Evolutionary conservation across 1,139 yeast genomes (phyloP), one percentile per base, ranked within the genome.

Genomic region (Geotrichum australiense): DNA sequence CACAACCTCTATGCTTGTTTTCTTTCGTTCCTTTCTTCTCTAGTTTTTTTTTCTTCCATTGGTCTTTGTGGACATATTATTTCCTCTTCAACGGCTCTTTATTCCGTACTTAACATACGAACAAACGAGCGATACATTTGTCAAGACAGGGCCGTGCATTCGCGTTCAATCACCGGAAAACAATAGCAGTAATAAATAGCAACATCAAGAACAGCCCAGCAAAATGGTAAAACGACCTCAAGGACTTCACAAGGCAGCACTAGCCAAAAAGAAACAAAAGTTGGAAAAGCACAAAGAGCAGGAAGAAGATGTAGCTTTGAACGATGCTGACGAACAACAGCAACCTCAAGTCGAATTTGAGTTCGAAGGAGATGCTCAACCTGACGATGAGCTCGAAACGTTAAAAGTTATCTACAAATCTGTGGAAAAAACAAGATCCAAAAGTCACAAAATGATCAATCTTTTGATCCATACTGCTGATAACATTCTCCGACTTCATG

Each of bases 391-490:
- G 52, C 55, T 85, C 12, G 78, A 77, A 1, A 95, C 87, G 59
- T 62, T 87, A 43, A 64, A 64, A 49, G 93, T 83, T 3, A 67
- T 86, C 35, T 87, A 68, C 35, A 50, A 86, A 18, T 22, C 35
- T 5, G 15, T 20, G 5, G 18, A 12, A 12, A 29, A 37, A 14
- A 22, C 23, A 21, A 23, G 32, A 12, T 18, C 27, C 3, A 4
- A 16, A 15, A 19, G 28, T 19, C 18, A 20, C 28, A 44, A 44
- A 34, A 25, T 37, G 10, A 15, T 37, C 37, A 37, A 32, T 33
- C 33, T 42, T 29, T 20, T 91, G 4, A 75, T 91, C 16, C 96
- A 91, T 55, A 97, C 91, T 60, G 83, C 96, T 63, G 96, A 89
- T 31, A 45, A 39, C 27, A 39, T 45, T 31, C 26, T 45, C 29